A percentile compares a stretch with the other conserved stretches of the same genome.
phyloP scores from a whole-genome alignment of 495 filamentous ascomycete genomes.

The Lichenothelia convexa region DNA sequence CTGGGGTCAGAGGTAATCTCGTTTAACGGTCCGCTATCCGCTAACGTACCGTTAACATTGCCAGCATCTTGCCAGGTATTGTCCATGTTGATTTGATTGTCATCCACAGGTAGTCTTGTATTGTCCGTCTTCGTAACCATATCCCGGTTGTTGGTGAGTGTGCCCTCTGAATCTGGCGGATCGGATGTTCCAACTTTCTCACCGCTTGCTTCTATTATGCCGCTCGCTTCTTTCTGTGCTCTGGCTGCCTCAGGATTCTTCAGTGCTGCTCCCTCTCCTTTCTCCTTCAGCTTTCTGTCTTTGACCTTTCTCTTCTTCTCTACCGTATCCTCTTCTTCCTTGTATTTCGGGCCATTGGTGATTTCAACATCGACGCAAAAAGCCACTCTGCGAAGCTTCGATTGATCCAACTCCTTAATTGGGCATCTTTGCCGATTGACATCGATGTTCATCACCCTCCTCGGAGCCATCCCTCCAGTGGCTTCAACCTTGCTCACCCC shows the following conservation, averaged over 20 bases:
- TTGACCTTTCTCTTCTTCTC: conserved; percentile 32
- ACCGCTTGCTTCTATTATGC: conserved; percentile 25
- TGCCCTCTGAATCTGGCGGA: conserved; percentile 11
- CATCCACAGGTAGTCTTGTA: conserved; percentile 58
- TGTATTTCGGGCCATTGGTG: conserved; percentile 44
- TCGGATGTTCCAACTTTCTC: conserved; percentile 20
- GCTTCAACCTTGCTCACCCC: conserved; percentile 28
- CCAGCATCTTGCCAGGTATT: too few species aligned
- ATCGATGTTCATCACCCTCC: conserved; percentile 75
- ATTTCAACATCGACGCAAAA: conserved; percentile 98
- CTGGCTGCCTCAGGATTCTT: conserved; percentile 40
- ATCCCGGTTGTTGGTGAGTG: conserved; percentile 15
- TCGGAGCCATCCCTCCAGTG: conserved; percentile 41
- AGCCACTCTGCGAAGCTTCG: conserved; percentile 67
- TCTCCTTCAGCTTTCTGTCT: conserved; percentile 49
- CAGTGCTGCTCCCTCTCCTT: conserved; percentile 46
- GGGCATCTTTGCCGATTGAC: conserved; percentile 56
- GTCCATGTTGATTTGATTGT: too few species aligned
- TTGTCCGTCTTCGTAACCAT: conserved; percentile 63
- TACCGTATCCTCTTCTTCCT: conserved; percentile 25
- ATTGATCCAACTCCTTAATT: conserved; percentile 59
- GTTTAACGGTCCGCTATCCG: conserved; percentile 52
- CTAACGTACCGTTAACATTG: too few species aligned
- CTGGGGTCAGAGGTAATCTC: not conserved
- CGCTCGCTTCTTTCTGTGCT: conserved; percentile 37